A percentile compares a stretch with the other conserved stretches of the same genome.
Conservation (phyloP, 2,329 filamentous ascomycete genomes). For the Pochonia chlamydosporia region DNA sequence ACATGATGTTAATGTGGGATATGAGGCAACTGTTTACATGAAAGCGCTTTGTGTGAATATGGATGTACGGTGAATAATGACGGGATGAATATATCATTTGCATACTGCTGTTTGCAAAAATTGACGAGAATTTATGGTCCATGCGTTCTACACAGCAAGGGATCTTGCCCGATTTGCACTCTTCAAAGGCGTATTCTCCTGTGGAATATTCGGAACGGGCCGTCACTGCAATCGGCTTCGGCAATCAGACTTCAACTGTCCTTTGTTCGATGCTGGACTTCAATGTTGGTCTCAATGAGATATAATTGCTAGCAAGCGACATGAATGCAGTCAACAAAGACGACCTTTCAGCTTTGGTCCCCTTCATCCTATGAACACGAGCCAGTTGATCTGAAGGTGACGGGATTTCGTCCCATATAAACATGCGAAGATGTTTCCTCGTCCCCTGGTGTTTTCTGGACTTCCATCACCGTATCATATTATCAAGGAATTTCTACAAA, state of each 20-base stretch:
- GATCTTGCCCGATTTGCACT: too few species aligned
- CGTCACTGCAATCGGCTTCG: neutral
- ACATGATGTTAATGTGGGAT: neutral
- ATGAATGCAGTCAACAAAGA: neutral
- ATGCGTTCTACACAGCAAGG: neutral
- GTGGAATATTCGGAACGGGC: neutral
- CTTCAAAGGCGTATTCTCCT: too few species aligned
- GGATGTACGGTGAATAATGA: neutral
- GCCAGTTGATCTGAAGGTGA: too few species aligned
- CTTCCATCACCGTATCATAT: too few species aligned
- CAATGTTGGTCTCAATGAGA: too few species aligned
- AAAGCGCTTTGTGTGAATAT: neutral
- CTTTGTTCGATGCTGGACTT: too few species aligned
- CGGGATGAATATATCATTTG: neutral
- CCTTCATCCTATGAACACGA: too few species aligned
- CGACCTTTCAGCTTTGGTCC: too few species aligned
- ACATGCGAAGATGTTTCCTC: too few species aligned
- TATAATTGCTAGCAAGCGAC: neutral
- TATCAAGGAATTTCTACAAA: too few species aligned
- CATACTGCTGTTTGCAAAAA: neutral
- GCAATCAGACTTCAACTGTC: neutral
- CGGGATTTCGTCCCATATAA: too few species aligned
- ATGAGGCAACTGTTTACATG: neutral
- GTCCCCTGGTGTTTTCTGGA: too few species aligned
- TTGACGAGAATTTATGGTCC: neutral